Base-by-base conservation (phyloP, 768 basidiomycete species). In the Tylopilus plumbeoviolaceoides region DNA sequence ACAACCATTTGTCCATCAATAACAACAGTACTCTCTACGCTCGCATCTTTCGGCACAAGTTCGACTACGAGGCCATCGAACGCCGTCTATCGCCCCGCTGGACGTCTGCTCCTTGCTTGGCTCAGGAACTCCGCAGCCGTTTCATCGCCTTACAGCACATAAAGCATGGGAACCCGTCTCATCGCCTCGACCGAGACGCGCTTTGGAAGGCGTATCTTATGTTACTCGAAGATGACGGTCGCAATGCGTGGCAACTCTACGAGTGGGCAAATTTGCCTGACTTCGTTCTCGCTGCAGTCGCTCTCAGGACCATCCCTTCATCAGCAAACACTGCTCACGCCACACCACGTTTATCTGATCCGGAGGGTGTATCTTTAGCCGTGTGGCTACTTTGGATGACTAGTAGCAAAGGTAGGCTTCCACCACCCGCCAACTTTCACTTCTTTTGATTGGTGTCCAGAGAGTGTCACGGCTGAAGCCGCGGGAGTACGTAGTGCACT, bases 141-240 rank as follows among this genome's bases (percentile, higher is more conserved):
- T 77, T 72, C 59, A 38, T 44, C 23, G 70, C 73, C 5, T 59
- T 83, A 27, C 67, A 67, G 41, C 73, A 75, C 50, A 74, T 83
- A 51, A 72, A 73, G 47, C 52, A 44, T 36, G 57, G 66, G 7
- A 44, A n/a, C 15, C 53, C 50, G 1, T 60, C 55, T 44, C 25
- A 44, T 23, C 50, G 18, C 28, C 43, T 50, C 14, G 66, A 71
- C 25, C 38, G 59, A 27, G 71, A 78, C 46, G 79, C 80, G 57
- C 66, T 83, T 15, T 83, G 82, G 82, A 76, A 72, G 17, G 74
- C 70, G 11, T 81, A 78, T 55, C 51, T 82, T 33, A 80, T 83
- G 79, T 57, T 81, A 43, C 63, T 76, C 21, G 82, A 83, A 63
- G 75, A 77, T 42, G 80, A 79, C 47, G 76, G 75, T 20, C 63